These are phyloP conservation scores for Cudoniella acicularis DNA, from an alignment of 495 filamentous ascomycete genomes.

Conservation along the genomic window DNA sequence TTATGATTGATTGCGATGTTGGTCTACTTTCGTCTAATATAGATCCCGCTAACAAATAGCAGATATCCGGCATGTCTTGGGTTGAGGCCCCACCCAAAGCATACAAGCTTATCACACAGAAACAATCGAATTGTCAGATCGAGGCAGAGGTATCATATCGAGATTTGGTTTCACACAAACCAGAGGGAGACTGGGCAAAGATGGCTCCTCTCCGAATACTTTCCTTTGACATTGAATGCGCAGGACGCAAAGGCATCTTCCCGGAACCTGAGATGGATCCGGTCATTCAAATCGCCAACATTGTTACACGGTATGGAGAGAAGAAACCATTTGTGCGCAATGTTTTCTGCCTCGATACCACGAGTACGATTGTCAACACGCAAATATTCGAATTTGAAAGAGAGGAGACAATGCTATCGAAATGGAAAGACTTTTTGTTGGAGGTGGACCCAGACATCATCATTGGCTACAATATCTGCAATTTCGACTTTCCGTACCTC, in stretches of 20 bases:
- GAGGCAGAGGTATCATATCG: slow-evolving; percentile 79
- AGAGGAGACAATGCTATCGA: slow-evolving; percentile 82
- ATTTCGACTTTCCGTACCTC: slow-evolving; percentile 98
- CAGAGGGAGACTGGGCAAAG: slow-evolving; percentile 96
- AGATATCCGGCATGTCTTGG: slow-evolving; percentile 96
- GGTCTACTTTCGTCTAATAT: slow-evolving; percentile 8
- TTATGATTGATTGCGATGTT: slow-evolving; percentile 94
- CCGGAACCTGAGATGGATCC: slow-evolving; percentile 87
- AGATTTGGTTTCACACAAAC: slow-evolving; percentile 80
- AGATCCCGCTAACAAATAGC: slow-evolving; percentile 13
- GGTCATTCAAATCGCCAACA: slow-evolving; percentile 97
- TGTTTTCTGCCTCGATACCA: slow-evolving; percentile 89
- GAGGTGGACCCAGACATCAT: slow-evolving; percentile 96
- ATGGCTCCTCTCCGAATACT: slow-evolving; percentile 93
- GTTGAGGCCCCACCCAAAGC: slow-evolving; percentile 75
- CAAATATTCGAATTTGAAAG: slow-evolving; percentile 78
- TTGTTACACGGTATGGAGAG: slow-evolving; percentile 96
- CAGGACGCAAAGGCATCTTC: slow-evolving; percentile 95
- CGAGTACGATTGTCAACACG: slow-evolving; percentile 90
- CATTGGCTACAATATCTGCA: slow-evolving; percentile 97
- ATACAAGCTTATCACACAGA: slow-evolving; percentile 66
- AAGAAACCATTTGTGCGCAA: slow-evolving; percentile 94
- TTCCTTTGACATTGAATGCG: slow-evolving; percentile 98
- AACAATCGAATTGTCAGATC: slow-evolving; percentile 90
- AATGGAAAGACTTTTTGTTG: slow-evolving; percentile 85